Base-by-base conservation (phyloP, 768 basidiomycete species). In the Kwoniella mangroviensis region DNA sequence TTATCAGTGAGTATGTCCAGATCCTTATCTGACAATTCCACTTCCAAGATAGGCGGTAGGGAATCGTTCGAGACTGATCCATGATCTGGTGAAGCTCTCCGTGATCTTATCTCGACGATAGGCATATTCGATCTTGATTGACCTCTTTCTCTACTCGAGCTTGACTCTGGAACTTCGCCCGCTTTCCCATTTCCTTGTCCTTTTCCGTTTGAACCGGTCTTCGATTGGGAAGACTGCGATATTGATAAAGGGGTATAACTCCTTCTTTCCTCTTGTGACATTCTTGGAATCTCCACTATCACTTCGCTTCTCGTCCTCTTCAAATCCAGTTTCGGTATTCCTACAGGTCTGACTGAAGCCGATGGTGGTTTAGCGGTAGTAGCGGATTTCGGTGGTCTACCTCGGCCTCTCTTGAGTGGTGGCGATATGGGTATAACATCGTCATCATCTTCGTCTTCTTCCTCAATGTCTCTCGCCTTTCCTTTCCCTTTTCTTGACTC, bases 401-500 rank as follows among this genome's bases (percentile, higher is more conserved):
- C 45, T 49, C 45, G 12, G 4, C 45, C 45, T 49, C 45, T 49
- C 45, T 49, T 49, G 5, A 4, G 6, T 12, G 63, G 52, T 26
- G 61, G 68, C n/a, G 59, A 42, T 11, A 69, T 64, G 9, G 63
- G 53, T 10, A 69, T 55, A 3, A 63, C 42, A 3, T 69, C 68
- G 26, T 69, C 68, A 21, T 67, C 58, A 12, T 58, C 53, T 21
- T 43, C n/a, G n/a, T n/a, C 26, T 26, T 64, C 63, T 5, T 26
- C 58, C 41, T 62, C 49, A 34, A 24, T 52, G 21, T 26, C 40
- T 9, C 19, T 49, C 40, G 24, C 52, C 21, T 63, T 49, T 15
- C 24, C 22, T 63, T 69, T 63, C 28, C 55, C 60, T 40, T 69
- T 56, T 3, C 67, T 52, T n/a, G 53, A 63, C n/a, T n/a, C 53